Percentiles rank a stretch among this genome's conserved stretches.
phyloP scores from a whole-genome alignment of 2,329 filamentous ascomycete genomes.

The Leptosphaerulina australis region DNA sequence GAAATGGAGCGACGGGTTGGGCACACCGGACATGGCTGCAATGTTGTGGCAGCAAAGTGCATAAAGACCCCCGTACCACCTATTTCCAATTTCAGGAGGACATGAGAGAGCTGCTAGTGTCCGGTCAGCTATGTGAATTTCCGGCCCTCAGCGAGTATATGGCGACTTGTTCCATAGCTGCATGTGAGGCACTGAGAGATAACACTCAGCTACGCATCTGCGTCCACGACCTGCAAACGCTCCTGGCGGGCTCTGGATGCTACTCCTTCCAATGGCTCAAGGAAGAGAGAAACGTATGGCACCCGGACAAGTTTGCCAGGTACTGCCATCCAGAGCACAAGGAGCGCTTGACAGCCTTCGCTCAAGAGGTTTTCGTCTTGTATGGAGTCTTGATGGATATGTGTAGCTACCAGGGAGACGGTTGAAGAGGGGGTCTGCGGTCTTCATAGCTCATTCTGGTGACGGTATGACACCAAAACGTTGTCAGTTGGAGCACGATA shows the following conservation, averaged over 20 bases:
- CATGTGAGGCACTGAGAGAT: slow-evolving; percentile 31
- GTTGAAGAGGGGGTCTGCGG: neutral
- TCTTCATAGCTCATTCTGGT: neutral
- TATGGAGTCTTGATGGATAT: slow-evolving; percentile 38
- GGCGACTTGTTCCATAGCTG: slow-evolving; percentile 24
- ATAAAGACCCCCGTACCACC: slow-evolving; percentile 21
- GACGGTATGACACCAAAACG: neutral
- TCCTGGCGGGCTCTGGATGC: slow-evolving; percentile 35
- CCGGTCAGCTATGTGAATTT: slow-evolving; percentile 29
- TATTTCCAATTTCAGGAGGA: slow-evolving; percentile 29
- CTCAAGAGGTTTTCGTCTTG: slow-evolving; percentile 40
- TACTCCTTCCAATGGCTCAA: slow-evolving; percentile 37
- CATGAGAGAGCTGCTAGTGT: slow-evolving; percentile 21
- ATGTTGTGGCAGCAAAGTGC: slow-evolving; percentile 22
- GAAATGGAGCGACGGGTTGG: slow-evolving; percentile 26
- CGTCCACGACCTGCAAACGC: slow-evolving; percentile 32
- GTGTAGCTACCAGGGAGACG: neutral
- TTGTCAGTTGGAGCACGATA: neutral
- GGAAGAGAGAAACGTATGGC: slow-evolving; percentile 38
- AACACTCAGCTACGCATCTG: slow-evolving; percentile 33
- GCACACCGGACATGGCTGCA: slow-evolving; percentile 35
- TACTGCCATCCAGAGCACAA: slow-evolving; percentile 30
- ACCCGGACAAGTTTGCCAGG: slow-evolving; percentile 43
- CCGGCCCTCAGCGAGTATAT: slow-evolving; percentile 28
- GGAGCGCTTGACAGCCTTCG: slow-evolving; percentile 31